phyloP scores from a whole-genome alignment of 768 basidiomycete genomes.

The Rhodotorula taiwanensis region DNA sequence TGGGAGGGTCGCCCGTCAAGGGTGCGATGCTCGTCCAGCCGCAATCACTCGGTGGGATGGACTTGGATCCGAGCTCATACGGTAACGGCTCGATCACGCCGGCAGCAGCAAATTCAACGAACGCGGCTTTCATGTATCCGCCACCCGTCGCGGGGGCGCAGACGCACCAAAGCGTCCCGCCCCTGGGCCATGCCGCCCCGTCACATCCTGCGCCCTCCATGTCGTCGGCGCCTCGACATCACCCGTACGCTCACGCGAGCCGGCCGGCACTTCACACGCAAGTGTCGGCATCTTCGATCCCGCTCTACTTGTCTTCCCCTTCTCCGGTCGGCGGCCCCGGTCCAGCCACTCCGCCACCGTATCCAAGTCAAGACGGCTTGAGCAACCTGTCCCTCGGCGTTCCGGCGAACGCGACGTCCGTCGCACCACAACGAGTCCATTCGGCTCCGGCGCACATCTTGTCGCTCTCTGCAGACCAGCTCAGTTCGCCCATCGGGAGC shows the following conservation, averaged over 20 bases:
- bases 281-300: not conserved
- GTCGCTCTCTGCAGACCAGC: slow-evolving; percentile 13
- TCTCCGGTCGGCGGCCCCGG: slow-evolving; percentile 5
- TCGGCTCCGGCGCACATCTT: slow-evolving; percentile 29
- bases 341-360: slow-evolving; percentile 4
- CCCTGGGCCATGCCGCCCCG: not conserved
- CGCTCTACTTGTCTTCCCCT: slow-evolving; percentile 26
- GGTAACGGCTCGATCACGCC: no score
- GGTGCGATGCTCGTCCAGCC: not conserved
- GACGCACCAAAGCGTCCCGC: no score
- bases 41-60: not conserved
- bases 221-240: slow-evolving; percentile 26
- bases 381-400: slow-evolving; percentile 14
- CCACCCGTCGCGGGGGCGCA: no score
- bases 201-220: slow-evolving; percentile 23
- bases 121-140: no score
- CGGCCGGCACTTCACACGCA: slow-evolving; percentile 15
- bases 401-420: not conserved
- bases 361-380: not conserved
- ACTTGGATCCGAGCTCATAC: slow-evolving; percentile 8
- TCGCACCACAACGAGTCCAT: slow-evolving; percentile 19
- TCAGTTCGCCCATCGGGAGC: slow-evolving; percentile 5
- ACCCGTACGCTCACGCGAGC: slow-evolving; percentile 33
- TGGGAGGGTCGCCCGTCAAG: not conserved
- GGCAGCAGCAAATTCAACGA: no score